Base-by-base conservation (phyloP, 176 grass and related monocot genomes). In the Eremochloa ophiuroides region DNA sequence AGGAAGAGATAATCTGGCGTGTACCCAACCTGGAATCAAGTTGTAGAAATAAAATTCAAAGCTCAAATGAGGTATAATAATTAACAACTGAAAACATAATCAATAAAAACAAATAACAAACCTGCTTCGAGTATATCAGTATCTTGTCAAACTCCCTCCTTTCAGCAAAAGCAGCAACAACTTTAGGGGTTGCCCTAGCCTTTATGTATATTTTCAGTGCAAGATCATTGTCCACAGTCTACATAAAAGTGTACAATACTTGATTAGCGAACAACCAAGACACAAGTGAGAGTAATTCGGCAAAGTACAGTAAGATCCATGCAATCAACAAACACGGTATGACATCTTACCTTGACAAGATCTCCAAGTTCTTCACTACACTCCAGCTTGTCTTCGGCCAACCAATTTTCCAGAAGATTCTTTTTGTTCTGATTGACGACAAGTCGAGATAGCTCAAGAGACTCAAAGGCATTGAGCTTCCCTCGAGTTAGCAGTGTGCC, bases 391-490 rank as follows among this genome's bases (percentile, higher is more conserved):
- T 98, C 95, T 84, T 98, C 92, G 11, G 95, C 92, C 74, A 98
- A 78, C 95, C 90, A 98, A 73, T 98, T 98, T 73, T 98, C 95
- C 56, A 98, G 74, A 55, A 98, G 90, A 41, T 95, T 98, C 75
- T 95, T 98, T 94, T 98, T 98, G 86, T 95, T 98, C 86, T 98
- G 92, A 86, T 98, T 98, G 25, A 98, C 95, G 69, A 98, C 95
- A 72, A 95, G 92, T 62, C 90, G 92, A 86, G 95, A 98, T 64
- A 98, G 76, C 75, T 93, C 92, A 76, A 95, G 87, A 40, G 95
- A 98, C 59, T 95, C 90, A 7, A 84, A 98, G 74, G 90, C 88
- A 82, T 98, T 95, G 75, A 98, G 95, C 84, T 98, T 98, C 80
- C 92, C 95, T 89, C 85, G 85, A 76, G 95, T 98, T 60, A 69